Conservation (phyloP, 257 asterid species). For the Solanum tacnaense region DNA sequence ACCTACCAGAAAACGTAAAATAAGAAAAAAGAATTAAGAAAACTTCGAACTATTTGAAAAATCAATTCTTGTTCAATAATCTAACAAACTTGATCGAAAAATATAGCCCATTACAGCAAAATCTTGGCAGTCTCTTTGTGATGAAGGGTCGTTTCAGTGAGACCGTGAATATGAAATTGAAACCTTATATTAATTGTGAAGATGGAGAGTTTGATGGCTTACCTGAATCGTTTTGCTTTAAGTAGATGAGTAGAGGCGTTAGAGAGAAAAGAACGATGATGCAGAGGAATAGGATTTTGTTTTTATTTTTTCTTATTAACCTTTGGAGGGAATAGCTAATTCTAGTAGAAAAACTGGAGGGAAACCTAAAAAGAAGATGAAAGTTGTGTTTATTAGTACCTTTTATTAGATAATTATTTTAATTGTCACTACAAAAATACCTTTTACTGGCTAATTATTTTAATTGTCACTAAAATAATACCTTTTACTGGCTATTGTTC, state of each 20-base stretch:
- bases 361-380: background rate
- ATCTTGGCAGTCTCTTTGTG: background rate
- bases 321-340: background rate
- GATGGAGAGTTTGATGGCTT: background rate
- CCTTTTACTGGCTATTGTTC: background rate
- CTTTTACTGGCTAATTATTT: background rate
- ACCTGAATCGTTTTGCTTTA: background rate
- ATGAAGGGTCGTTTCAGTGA: background rate
- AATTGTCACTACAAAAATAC: background rate
- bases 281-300: background rate
- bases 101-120: too few species aligned
- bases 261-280: background rate
- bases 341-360: background rate
- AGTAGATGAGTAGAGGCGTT: background rate
- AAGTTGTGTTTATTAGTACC: background rate
- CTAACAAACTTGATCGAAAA: background rate
- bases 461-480: background rate
- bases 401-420: too few species aligned
- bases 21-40: too few species aligned
- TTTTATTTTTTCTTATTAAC: too few species aligned
- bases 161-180: background rate
- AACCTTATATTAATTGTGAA: background rate
- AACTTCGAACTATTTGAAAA: too few species aligned
- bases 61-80: background rate
- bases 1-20: background rate